These are phyloP conservation scores for Terfezia claveryi DNA, from an alignment of 495 filamentous ascomycete species.

Conservation along the genomic window DNA sequence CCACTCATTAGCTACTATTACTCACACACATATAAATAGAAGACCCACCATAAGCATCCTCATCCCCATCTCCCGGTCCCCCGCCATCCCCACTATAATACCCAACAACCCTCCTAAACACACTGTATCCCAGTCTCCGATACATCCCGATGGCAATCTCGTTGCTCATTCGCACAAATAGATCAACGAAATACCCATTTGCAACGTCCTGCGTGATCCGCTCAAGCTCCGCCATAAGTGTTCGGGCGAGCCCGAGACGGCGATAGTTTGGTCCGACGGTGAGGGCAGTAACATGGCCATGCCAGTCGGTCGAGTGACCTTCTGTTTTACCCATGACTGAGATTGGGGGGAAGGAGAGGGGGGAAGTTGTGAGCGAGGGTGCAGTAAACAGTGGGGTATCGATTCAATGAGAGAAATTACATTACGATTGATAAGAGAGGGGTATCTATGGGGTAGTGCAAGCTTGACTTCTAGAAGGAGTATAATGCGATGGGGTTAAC, in stretches of 20 bases:
- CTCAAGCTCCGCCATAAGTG: conserved; percentile 59
- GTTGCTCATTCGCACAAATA: conserved; percentile 81
- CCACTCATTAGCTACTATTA: neutral
- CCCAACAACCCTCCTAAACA: conserved; percentile 67
- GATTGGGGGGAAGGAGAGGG: neutral
- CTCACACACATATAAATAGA: neutral
- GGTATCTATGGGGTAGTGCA: no score
- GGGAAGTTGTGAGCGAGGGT: neutral
- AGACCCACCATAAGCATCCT: conserved; percentile 50
- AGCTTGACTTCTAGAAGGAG: no score
- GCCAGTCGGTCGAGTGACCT: conserved; percentile 82
- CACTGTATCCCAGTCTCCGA: conserved; percentile 65
- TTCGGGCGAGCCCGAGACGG: conserved; percentile 63
- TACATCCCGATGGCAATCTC: conserved; percentile 72
- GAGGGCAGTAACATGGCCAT: conserved; percentile 90
- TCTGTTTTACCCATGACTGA: conserved; percentile 92
- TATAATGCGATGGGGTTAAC: conserved; percentile 8
- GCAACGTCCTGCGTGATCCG: conserved; percentile 46
- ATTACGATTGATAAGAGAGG: no score
- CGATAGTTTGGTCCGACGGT: conserved; percentile 76
- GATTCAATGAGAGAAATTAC: no score
- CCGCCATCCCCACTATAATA: conserved; percentile 52
- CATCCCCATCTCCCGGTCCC: conserved; percentile 37
- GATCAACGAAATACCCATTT: conserved; percentile 82
- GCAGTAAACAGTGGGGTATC: no score